Evolutionary conservation across 306 rosid species (phyloP), one percentile per base, ranked within the genome.

Genomic region (Hippophae gyantsensis): DNA sequence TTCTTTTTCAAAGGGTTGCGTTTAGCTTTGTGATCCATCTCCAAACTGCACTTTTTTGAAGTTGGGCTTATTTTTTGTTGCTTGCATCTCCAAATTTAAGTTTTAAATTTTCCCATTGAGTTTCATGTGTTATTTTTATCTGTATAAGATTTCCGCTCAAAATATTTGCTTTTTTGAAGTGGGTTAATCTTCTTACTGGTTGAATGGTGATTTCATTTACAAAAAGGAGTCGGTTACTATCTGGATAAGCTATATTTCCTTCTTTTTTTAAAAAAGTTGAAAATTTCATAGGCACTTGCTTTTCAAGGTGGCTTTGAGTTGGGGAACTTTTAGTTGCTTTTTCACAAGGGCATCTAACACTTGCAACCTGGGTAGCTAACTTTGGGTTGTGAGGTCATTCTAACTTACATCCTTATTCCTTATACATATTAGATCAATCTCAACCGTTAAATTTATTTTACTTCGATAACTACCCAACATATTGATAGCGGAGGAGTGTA

Each of bases 91-190:
- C 23, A 32, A 41, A 60, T 70, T 51, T 48, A 18, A 18, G 23
- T 68, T 41, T 13, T 51, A 2, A 32, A 32, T 61, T 65, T 52
- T 3, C 42, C 43, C 49, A 38, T 10, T 45, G 6, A 11, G 53
- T 58, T 56, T 64, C 66, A 60, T 64, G 71, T 63, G 66, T 57
- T 68, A 53, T 26, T 57, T 27, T 52, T 38, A 58, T 12, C 69
- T 68, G 26, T 69, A 42, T 42, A 43, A 52, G 44, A 48, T 66
- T 63, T 71, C 62, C 60, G 18, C 55, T 70, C 57, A 50, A 50
- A 63, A 66, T 54, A 57, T 57, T 6, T 66, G 73, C 69, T 79
- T 66, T 52, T 67, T 72, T 72, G 74, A 72, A 47, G 63, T 61
- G 51, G 78, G 78, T 25, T 42, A 13, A 49, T 10, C 2, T 27